Percentiles rank a stretch among this genome's conserved stretches.
phyloP scores from a whole-genome alignment of 129 eudicot genomes.

The Arctium minus region DNA sequence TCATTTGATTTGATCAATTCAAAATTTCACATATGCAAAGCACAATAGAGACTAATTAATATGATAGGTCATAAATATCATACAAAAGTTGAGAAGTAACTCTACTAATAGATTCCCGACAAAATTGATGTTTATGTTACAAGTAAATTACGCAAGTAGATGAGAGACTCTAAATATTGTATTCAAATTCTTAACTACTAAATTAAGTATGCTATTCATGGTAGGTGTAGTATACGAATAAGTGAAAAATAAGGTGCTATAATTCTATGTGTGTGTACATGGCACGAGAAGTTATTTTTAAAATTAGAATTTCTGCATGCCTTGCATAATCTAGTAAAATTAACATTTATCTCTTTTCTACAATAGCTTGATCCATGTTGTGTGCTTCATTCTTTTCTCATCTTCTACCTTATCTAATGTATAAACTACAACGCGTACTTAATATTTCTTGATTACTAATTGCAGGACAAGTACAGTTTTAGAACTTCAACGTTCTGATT shows the following conservation, averaged over 20 bases:
- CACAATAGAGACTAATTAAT: background rate
- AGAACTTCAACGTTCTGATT: constrained; percentile 10
- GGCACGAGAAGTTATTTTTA: background rate
- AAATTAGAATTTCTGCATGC: background rate
- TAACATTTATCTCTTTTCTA: background rate
- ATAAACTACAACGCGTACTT: background rate
- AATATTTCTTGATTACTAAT: background rate
- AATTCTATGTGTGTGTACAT: constrained; percentile 13
- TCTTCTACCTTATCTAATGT: constrained; percentile 6
- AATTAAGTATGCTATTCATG: constrained; percentile 21
- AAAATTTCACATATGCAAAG: background rate
- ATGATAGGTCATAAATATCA: background rate
- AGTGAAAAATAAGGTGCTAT: background rate
- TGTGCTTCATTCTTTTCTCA: background rate
- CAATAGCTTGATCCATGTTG: constrained; percentile 16
- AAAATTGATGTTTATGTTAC: background rate
- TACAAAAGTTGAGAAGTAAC: background rate
- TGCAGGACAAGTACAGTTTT: constrained; percentile 10
- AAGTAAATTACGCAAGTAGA: constrained; percentile 13
- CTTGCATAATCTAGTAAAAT: background rate
- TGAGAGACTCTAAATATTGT: constrained; percentile 15
- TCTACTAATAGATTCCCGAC: background rate
- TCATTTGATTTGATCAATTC: background rate
- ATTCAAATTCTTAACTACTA: constrained; percentile 21
- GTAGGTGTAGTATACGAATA: constrained; percentile 23